Evolutionary conservation across 2,329 filamentous ascomycete species (phyloP).

Genomic region (Apiospora phragmitis): DNA sequence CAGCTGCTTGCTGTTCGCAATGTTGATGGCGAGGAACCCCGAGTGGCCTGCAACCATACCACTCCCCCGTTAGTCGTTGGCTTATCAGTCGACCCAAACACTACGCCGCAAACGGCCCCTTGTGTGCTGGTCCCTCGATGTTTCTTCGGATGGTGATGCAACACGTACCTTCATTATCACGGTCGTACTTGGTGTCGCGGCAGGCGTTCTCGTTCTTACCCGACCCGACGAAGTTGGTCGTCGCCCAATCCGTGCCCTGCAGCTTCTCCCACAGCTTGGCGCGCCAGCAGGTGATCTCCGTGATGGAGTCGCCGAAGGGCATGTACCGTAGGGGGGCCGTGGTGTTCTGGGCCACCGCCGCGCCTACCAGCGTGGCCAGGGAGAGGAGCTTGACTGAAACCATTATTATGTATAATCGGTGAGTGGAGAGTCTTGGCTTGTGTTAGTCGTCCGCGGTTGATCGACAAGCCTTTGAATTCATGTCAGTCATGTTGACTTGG

Average conservation of each 20-base stretch:
- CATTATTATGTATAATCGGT: background rate
- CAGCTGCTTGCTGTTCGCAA: slow-evolving; percentile 42
- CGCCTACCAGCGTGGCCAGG: slow-evolving; percentile 19
- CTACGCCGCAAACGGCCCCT: too few relatives aligned
- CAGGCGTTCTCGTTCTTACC: slow-evolving; percentile 35
- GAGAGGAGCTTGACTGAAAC: slow-evolving; percentile 21
- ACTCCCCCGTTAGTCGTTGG: too few relatives aligned
- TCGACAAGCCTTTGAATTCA: background rate
- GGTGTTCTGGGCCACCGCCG: slow-evolving; percentile 25
- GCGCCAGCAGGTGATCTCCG: slow-evolving; percentile 45
- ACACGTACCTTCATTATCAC: slow-evolving; percentile 40
- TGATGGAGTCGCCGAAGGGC: slow-evolving; percentile 46
- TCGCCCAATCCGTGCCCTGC: slow-evolving; percentile 37
- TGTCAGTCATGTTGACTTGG: background rate
- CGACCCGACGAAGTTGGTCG: slow-evolving; percentile 40
- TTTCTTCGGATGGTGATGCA: too few relatives aligned
- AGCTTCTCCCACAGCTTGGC: slow-evolving; percentile 42
- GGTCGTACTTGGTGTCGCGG: slow-evolving; percentile 39
- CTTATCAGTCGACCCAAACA: too few relatives aligned
- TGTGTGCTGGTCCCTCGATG: too few relatives aligned
- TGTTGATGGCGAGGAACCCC: slow-evolving; percentile 43
- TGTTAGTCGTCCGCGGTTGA: background rate
- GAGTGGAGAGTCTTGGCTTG: background rate
- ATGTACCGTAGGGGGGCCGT: slow-evolving; percentile 32
- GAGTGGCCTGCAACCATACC: slow-evolving; percentile 27